A percentile compares a stretch with the other conserved stretches of the same genome.
phyloP scores from a whole-genome alignment of 768 basidiomycete genomes.

The Austroboletus eburneus region DNA sequence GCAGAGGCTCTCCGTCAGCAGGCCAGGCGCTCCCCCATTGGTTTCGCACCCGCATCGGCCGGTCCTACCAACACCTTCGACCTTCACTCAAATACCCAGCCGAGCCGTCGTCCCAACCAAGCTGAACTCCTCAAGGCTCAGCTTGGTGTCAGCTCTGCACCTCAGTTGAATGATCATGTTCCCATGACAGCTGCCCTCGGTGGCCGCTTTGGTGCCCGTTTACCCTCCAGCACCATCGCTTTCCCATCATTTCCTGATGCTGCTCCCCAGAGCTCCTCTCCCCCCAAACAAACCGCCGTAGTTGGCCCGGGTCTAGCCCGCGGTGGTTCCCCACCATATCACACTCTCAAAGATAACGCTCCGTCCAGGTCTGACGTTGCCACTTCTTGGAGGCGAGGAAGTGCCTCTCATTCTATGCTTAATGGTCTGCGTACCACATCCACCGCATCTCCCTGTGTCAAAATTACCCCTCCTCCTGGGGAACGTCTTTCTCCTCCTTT shows the following conservation, averaged over 20 bases:
- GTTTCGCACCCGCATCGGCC: conserved; percentile 61
- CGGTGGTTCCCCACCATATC: conserved; percentile 45
- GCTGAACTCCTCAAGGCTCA: conserved; percentile 63
- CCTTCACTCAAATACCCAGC: conserved; percentile 51
- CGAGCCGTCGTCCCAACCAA: conserved; percentile 66
- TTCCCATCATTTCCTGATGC: conserved; percentile 40
- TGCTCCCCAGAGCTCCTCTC: conserved; percentile 35
- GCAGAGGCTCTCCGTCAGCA: conserved; percentile 56
- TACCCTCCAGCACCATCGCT: conserved; percentile 35
- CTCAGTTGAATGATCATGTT: conserved; percentile 49
- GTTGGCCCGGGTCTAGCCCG: conserved; percentile 73
- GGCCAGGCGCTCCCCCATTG: conserved; percentile 29
- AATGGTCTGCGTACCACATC: conserved; percentile 59
- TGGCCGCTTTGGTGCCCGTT: conserved; percentile 70
- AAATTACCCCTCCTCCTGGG: conserved; percentile 66
- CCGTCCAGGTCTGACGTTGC: conserved; percentile 83
- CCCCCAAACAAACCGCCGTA: conserved; percentile 59
- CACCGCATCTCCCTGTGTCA: conserved; percentile 55
- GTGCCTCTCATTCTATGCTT: conserved; percentile 64
- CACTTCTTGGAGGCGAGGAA: conserved; percentile 77
- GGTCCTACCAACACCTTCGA: conserved; percentile 64
- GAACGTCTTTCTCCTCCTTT: conserved; percentile 51
- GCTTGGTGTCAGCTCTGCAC: conserved; percentile 38
- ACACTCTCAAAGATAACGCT: conserved; percentile 29
- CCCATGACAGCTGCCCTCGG: conserved; percentile 81